Percentiles rank a stretch among this genome's conserved stretches.
Evolutionary conservation across 2,329 filamentous ascomycete genomes (phyloP).

Genomic region (Endothia cerciana): DNA sequence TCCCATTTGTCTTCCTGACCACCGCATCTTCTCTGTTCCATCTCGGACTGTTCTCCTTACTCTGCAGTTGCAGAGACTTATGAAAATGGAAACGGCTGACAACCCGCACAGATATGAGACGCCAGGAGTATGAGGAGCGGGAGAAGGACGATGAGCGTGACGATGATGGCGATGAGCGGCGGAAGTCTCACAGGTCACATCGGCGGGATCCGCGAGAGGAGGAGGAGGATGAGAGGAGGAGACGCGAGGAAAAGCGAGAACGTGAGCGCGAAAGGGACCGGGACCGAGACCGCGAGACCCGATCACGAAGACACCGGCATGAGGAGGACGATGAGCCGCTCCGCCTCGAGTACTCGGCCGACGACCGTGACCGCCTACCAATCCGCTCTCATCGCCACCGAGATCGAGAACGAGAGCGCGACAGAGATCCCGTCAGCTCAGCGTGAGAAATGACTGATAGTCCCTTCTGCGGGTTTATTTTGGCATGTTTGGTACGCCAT

Average conservation of each 20-base stretch:
- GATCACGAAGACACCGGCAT: slow-evolving; percentile 32
- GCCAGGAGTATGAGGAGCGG: slow-evolving; percentile 45
- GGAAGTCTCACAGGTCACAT: slow-evolving; percentile 34
- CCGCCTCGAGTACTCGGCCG: slow-evolving; percentile 38
- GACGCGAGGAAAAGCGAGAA: slow-evolving; percentile 41
- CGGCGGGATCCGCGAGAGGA: slow-evolving; percentile 38
- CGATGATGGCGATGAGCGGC: slow-evolving; percentile 40
- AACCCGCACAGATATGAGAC: slow-evolving; percentile 41
- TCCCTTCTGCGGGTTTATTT: not conserved
- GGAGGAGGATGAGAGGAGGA: slow-evolving; percentile 38
- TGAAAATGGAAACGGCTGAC: slow-evolving; percentile 32
- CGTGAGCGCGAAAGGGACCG: slow-evolving; percentile 36
- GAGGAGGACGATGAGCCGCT: slow-evolving; percentile 37
- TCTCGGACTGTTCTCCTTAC: slow-evolving; percentile 17
- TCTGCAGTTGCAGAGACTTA: slow-evolving; percentile 24
- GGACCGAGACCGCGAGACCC: slow-evolving; percentile 40
- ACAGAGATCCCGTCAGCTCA: slow-evolving; percentile 25
- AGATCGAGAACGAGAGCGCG: slow-evolving; percentile 31
- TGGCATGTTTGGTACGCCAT: not conserved
- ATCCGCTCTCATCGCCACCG: slow-evolving; percentile 41
- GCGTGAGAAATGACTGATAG: slow-evolving; percentile 30
- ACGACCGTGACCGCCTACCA: slow-evolving; percentile 32
- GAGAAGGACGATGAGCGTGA: slow-evolving; percentile 25
- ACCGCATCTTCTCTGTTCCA: slow-evolving; percentile 23
- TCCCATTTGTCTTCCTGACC: slow-evolving; percentile 26